These are phyloP conservation scores for Phyllosticta citribraziliensis DNA, from an alignment of 2,329 filamentous ascomycete species.

Conservation along the genomic window DNA sequence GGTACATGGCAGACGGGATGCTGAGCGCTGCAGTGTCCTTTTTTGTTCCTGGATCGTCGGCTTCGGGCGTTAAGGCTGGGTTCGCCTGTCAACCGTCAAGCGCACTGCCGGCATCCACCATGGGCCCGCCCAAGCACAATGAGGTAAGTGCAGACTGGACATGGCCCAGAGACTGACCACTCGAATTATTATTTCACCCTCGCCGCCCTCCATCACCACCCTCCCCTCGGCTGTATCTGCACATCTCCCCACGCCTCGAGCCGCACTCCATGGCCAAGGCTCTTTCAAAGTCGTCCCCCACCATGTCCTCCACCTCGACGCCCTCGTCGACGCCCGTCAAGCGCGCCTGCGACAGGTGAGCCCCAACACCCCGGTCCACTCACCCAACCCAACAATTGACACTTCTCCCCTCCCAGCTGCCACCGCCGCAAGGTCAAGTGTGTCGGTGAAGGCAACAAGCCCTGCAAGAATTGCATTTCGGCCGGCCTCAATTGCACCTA, in stretches of 20 bases:
- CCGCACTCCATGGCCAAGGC: constrained; percentile 10
- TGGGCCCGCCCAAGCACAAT: constrained; percentile 5
- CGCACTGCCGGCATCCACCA: not conserved
- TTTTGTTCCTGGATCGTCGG: constrained; percentile 4
- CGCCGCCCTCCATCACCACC: constrained; percentile 17
- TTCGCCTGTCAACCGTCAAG: not conserved
- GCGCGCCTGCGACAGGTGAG: constrained; percentile 34
- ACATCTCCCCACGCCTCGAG: not conserved
- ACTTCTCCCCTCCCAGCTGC: constrained; percentile 24
- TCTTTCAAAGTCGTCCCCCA: constrained; percentile 3
- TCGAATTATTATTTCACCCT: constrained; percentile 9
- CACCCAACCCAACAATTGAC: not conserved
- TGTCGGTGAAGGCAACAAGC: constrained; percentile 39
- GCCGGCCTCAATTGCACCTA: constrained; percentile 53
- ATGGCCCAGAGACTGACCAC: not conserved
- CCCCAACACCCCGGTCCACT: constrained; percentile 9
- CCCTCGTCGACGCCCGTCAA: constrained; percentile 28
- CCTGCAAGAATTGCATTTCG: constrained; percentile 52
- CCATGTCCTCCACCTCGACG: constrained; percentile 11
- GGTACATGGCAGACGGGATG: not conserved
- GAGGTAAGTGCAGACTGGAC: constrained; percentile 9
- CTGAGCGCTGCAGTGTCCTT: not conserved
- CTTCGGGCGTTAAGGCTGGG: constrained; percentile 6
- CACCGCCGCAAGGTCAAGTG: constrained; percentile 43
- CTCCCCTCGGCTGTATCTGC: constrained; percentile 11